phyloP scores from a whole-genome alignment of 2,329 filamentous ascomycete genomes.

The Akanthomyces lecanii region DNA sequence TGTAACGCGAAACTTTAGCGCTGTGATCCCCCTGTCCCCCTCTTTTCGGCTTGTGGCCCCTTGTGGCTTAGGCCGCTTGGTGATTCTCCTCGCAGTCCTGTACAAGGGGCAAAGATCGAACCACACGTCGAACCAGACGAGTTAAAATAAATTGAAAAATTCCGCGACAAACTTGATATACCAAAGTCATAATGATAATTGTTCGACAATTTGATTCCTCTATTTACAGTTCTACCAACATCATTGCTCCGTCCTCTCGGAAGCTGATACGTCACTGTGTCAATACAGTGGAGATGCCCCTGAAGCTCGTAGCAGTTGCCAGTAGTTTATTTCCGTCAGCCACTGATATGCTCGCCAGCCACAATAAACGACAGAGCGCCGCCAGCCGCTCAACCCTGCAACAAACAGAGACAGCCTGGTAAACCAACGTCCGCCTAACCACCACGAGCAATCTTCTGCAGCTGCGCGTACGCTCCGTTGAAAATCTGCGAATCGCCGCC shows the following conservation, averaged over 20 bases:
- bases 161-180: no score
- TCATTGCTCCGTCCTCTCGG: neutral
- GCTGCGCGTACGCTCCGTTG: constrained; percentile 21
- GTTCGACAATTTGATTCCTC: neutral
- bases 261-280: neutral
- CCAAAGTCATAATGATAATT: no score
- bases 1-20: no score
- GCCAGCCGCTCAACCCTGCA: neutral
- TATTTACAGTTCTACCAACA: neutral
- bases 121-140: neutral
- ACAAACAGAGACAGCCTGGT: neutral
- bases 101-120: neutral
- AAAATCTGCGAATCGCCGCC: constrained; percentile 24
- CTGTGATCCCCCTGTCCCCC: neutral
- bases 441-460: constrained; percentile 23
- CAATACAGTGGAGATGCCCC: constrained; percentile 1
- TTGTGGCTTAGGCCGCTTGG: neutral
- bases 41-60: neutral
- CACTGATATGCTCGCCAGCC: neutral
- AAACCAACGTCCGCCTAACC: neutral
- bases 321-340: neutral
- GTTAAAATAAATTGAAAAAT: no score
- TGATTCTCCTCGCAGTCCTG: neutral
- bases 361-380: neutral
- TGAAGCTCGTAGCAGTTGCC: neutral